A percentile compares a stretch with the other conserved stretches of the same genome.
phyloP scores from a whole-genome alignment of 1,284 basidiomycete species.

The Ganoderma resinaceum region DNA sequence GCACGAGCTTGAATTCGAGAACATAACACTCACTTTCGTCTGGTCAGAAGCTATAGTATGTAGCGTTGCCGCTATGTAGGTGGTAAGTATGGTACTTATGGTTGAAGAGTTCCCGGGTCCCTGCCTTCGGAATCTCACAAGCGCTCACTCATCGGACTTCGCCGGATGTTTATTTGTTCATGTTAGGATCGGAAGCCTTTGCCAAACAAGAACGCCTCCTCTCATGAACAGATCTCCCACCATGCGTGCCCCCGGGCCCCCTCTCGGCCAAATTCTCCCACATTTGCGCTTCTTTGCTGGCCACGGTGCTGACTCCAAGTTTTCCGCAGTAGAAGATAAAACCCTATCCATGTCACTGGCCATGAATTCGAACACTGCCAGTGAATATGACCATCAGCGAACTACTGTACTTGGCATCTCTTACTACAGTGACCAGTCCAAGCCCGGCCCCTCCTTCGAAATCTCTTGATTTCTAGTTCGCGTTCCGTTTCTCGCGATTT shows the following conservation, averaged over 20 bases:
- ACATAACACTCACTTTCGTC: neutral
- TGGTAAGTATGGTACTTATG: too few relatives aligned
- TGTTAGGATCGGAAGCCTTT: conserved; percentile 36
- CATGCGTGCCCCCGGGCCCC: too few relatives aligned
- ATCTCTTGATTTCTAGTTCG: neutral
- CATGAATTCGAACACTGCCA: too few relatives aligned
- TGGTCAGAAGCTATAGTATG: neutral
- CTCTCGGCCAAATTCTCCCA: neutral
- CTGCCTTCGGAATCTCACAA: too few relatives aligned
- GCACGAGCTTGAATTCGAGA: neutral
- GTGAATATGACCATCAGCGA: too few relatives aligned
- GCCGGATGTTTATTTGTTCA: conserved; percentile 29
- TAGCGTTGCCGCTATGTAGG: neutral
- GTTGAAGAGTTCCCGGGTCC: too few relatives aligned
- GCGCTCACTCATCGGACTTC: neutral
- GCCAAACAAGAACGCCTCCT: conserved; percentile 20
- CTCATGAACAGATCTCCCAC: neutral
- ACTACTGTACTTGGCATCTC: too few relatives aligned
- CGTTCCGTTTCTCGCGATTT: neutral
- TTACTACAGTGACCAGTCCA: neutral
- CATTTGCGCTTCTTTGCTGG: too few relatives aligned
- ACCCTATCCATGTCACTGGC: too few relatives aligned
- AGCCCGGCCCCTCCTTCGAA: neutral
- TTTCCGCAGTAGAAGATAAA: too few relatives aligned
- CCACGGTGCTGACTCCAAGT: too few relatives aligned